phyloP scores from a whole-genome alignment of 345 rosid species.

The Litchi chinensis region DNA sequence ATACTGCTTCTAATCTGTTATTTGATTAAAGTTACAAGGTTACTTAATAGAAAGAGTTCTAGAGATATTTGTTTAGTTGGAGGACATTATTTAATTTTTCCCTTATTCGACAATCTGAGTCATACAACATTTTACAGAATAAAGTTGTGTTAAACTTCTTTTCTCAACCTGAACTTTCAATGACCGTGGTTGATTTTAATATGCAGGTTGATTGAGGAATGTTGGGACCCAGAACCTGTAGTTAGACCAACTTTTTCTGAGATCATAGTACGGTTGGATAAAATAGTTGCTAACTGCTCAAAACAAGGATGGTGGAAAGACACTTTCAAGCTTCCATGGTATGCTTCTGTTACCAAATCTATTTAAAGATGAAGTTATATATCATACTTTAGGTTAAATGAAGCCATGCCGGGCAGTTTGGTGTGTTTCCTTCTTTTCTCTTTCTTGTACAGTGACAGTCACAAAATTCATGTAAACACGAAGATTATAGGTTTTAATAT shows the following conservation, averaged over 20 bases:
- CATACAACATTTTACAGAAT: background rate
- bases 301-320: constrained; percentile 98
- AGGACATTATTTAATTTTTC: background rate
- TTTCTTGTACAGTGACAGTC: too few relatives aligned
- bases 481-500: background rate
- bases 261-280: constrained; percentile 79
- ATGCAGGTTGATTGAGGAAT: constrained; percentile 85
- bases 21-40: background rate
- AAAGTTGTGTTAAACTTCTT: background rate
- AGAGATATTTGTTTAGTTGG: background rate
- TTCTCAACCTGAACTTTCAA: background rate
- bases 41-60: background rate
- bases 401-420: background rate
- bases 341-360: constrained; percentile 29
- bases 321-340: constrained; percentile 95
- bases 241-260: constrained; percentile 78
- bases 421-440: background rate
- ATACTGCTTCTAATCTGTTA: background rate
- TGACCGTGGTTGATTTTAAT: background rate
- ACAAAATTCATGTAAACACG: too few relatives aligned
- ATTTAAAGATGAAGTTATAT: background rate
- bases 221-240: constrained; percentile 68
- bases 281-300: constrained; percentile 65
- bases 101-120: background rate
- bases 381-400: background rate